Base-by-base conservation (phyloP, 2,329 filamentous ascomycete species). In the Penicillium sp. region DNA sequence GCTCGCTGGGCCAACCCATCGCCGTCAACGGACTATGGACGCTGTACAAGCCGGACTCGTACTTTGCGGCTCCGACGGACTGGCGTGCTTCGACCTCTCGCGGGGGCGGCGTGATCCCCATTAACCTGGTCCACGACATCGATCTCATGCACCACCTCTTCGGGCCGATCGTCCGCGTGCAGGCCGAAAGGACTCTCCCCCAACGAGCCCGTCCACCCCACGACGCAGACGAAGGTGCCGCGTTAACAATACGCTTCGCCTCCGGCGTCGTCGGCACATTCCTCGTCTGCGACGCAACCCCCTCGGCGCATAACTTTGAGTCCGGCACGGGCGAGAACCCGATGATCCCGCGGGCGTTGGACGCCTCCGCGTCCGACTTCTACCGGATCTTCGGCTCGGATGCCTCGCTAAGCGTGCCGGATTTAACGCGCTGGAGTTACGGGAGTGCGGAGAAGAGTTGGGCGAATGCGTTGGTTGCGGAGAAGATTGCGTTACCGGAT, bases 51-150 rank as follows among this genome's bases (percentile, higher is more conserved):
- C 82, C 84, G 0, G 49, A 66, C 0, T 58, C 72, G 0, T 88
- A 87, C 71, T 87, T 84, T 62, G 73, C 78, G 1, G 63, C 77
- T 0, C 79, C 79, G 0, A 73, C 74, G 0, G 77, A 79, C 41
- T 86, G 85, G 84, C 77, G 82, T 14, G 75, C 77, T 4, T 64
- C 62, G 6, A 66, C 71, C 2, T 71, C 67, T 5, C 69, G 75
- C 2, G 81, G 80, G 1, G 84, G 84, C 2, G 84, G 84, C 0
- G 79, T 82, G 0, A 72, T 87, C 7, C 73, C 82, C 2, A 86
- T 86, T 60, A 88, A 87, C 65, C 72, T 87, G 45, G 79, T 87
- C n/a, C 85, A 88, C 65, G 85, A 88, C 52, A 74, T 87, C 41
- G 85, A 87, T 60, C 72, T 86, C 0, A 73, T 88, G 17, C 84